A percentile compares a stretch with the other conserved stretches of the same genome.
phyloP scores from a whole-genome alignment of 768 basidiomycete genomes.

The Candolleomyces eurysporus region DNA sequence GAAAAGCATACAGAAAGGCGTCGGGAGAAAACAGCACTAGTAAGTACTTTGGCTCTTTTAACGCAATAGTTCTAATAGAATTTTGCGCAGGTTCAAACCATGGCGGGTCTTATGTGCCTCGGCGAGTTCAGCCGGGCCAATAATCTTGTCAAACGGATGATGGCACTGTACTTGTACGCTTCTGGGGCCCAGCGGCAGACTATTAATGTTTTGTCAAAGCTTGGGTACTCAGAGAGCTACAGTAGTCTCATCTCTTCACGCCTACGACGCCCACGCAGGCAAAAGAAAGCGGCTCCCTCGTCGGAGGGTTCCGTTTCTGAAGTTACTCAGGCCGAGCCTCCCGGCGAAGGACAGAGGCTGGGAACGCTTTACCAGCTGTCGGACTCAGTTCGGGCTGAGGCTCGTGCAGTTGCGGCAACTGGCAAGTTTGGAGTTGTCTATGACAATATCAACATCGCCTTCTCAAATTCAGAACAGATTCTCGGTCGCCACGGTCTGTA shows the following conservation, averaged over 20 bases:
- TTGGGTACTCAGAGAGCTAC: conserved; percentile 31
- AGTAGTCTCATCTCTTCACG: conserved; percentile 18
- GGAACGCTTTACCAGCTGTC: conserved; percentile 24
- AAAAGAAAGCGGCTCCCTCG: neutral
- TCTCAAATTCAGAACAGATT: conserved; percentile 27
- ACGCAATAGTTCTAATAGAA: neutral
- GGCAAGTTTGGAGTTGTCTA: conserved; percentile 22
- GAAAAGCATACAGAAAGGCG: neutral
- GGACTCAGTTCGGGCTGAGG: conserved; percentile 13
- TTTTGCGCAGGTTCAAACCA: conserved; percentile 20
- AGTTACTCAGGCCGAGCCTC: no score
- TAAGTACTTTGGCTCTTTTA: conserved; percentile 2
- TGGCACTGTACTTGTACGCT: conserved; percentile 30
- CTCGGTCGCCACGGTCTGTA: conserved; percentile 25
- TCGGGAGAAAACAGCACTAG: conserved; percentile 12
- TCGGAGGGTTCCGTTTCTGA: no score
- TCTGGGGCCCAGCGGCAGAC: conserved; percentile 29
- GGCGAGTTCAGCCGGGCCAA: conserved; percentile 31
- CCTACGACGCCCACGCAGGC: neutral
- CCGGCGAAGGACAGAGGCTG: neutral
- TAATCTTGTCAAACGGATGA: conserved; percentile 22
- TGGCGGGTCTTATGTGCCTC: conserved; percentile 16
- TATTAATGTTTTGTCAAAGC: conserved; percentile 24
- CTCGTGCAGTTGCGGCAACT: conserved; percentile 19
- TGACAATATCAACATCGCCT: conserved; percentile 37